Conservation (phyloP, 2,329 filamentous ascomycete species). For the Aspergillus spinulosporus region DNA sequence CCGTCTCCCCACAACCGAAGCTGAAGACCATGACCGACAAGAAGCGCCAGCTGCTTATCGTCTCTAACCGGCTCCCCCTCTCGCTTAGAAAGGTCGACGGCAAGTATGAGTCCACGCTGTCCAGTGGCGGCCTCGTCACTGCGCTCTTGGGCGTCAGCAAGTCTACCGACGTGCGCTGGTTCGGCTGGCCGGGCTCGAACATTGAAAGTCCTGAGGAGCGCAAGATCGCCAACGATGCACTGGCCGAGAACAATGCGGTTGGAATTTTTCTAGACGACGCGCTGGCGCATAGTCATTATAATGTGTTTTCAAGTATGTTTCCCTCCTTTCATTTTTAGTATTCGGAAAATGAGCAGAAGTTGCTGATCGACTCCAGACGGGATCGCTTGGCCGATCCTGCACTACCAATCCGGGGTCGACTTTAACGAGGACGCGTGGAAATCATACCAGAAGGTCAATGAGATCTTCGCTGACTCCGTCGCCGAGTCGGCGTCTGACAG, state of each 20-base stretch:
- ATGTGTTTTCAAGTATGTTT: conserved; percentile 83
- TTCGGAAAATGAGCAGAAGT: background rate
- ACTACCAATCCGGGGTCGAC: conserved; percentile 93
- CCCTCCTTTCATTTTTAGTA: background rate
- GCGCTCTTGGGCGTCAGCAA: conserved; percentile 85
- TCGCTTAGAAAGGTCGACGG: conserved; percentile 85
- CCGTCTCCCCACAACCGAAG: background rate
- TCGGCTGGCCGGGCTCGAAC: conserved; percentile 90
- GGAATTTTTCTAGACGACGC: conserved; percentile 87
- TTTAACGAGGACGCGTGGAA: conserved; percentile 88
- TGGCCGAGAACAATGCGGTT: conserved; percentile 78
- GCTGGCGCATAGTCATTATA: conserved; percentile 88
- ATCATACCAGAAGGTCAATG: conserved; percentile 85
- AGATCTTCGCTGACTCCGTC: conserved; percentile 81
- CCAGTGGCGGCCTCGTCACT: conserved; percentile 87
- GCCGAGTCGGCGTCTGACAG: conserved; percentile 78
- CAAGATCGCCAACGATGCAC: conserved; percentile 65
- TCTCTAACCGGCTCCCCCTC: conserved; percentile 89
- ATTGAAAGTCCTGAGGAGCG: conserved; percentile 73
- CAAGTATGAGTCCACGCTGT: conserved; percentile 81
- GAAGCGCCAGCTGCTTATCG: conserved; percentile 59
- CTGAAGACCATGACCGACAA: background rate
- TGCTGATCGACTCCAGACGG: conserved; percentile 61
- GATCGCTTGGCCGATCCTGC: conserved; percentile 94
- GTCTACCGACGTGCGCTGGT: conserved; percentile 89